A percentile compares a stretch with the other conserved stretches of the same genome.
These are phyloP conservation scores for Aphanomyces cochlioides DNA, from an alignment of 352 stramenopile species.

Conservation along the genomic window DNA sequence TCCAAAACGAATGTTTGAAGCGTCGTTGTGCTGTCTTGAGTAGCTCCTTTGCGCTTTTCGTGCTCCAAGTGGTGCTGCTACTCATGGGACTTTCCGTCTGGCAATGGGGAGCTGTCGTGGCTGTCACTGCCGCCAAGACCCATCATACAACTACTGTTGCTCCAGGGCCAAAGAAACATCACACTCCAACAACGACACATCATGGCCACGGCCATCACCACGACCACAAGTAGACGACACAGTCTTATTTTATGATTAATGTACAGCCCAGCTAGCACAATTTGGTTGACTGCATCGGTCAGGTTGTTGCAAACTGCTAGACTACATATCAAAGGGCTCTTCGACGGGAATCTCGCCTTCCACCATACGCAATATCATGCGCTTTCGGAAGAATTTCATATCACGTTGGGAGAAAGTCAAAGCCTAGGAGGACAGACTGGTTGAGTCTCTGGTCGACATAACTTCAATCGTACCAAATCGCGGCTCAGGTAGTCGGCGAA, in stretches of 20 bases:
- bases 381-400: slow-evolving; percentile 79
- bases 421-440: slow-evolving; percentile 34
- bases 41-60: neutral
- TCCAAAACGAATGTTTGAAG: slow-evolving; percentile 2
- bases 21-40: neutral
- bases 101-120: neutral
- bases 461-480: slow-evolving; percentile 44
- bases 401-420: slow-evolving; percentile 73
- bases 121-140: neutral
- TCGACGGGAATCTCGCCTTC: slow-evolving; percentile 58
- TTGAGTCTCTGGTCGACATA: neutral
- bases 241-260: neutral
- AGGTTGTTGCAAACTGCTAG: too few species aligned
- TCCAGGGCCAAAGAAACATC: neutral
- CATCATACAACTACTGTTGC: neutral
- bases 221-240: neutral
- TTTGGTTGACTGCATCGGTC: too few species aligned
- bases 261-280: neutral
- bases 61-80: neutral
- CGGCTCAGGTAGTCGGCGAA: slow-evolving; percentile 77
- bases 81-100: slow-evolving; percentile 1
- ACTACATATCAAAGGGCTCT: slow-evolving; percentile 44
- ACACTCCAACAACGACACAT: too few species aligned
- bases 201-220: neutral
- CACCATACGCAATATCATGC: slow-evolving; percentile 73